Percentiles rank a stretch among this genome's conserved stretches.
Conservation (phyloP, 371 early-diverging fungal species). For the Mortierella sp. region DNA sequence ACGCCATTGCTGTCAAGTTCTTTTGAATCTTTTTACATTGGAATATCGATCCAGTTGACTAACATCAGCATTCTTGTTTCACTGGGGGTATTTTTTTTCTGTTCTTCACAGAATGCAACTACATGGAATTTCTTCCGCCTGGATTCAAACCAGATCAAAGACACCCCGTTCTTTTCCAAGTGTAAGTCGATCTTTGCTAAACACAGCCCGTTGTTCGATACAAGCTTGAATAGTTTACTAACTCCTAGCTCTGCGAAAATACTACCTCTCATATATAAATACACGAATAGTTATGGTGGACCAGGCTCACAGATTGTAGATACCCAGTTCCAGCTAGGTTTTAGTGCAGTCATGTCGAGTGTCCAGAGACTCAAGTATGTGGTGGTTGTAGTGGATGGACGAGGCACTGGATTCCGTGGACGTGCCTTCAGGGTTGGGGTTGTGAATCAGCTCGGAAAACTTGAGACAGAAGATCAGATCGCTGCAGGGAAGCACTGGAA, state of each 20-base stretch:
- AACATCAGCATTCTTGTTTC: too few relatives aligned
- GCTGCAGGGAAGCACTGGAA: conserved; percentile 82
- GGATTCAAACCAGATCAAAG: conserved; percentile 76
- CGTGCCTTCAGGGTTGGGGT: conserved; percentile 83
- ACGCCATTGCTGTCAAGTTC: background rate
- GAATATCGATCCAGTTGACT: background rate
- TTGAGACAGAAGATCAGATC: conserved; percentile 89
- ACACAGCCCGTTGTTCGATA: background rate
- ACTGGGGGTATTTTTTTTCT: background rate
- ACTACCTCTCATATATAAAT: too few relatives aligned
- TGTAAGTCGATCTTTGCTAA: conserved; percentile 44
- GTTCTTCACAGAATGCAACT: conserved; percentile 75
- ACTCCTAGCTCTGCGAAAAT: too few relatives aligned
- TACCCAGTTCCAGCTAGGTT: conserved; percentile 74
- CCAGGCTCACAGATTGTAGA: conserved; percentile 91
- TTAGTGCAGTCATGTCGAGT: conserved; percentile 76
- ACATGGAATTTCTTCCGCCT: conserved; percentile 85
- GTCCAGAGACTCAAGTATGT: conserved; percentile 69
- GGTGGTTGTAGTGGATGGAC: conserved; percentile 84
- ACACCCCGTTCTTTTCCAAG: conserved; percentile 91
- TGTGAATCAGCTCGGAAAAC: conserved; percentile 80
- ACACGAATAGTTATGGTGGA: conserved; percentile 82
- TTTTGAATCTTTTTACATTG: background rate
- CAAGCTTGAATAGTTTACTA: too few relatives aligned
- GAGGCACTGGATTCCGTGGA: conserved; percentile 92